Evolutionary conservation across 139 green algal genomes (phyloP).

Genomic region (Volvox africanus): DNA sequence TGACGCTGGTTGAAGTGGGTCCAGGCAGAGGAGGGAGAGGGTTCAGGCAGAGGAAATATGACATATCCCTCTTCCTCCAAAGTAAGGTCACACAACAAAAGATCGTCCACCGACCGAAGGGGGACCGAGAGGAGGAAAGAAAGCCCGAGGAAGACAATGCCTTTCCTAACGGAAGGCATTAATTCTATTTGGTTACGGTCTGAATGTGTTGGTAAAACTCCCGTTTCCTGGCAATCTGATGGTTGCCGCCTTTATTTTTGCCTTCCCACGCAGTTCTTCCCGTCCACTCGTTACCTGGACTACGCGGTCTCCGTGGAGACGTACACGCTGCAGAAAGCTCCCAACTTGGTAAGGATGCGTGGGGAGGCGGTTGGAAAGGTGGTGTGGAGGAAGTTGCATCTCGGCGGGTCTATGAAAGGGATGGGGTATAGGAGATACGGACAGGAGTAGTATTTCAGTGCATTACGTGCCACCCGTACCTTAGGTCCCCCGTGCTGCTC

Average conservation of each 20-base stretch:
- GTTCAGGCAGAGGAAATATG: no score
- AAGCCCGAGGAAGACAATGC: neutral
- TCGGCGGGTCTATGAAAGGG: no score
- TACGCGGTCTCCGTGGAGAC: slow-evolving; percentile 91
- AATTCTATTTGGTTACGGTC: neutral
- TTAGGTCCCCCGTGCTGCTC: no score
- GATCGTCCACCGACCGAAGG: no score
- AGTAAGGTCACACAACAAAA: no score
- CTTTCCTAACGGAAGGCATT: no score
- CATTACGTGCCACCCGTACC: no score
- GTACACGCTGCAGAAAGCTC: slow-evolving; percentile 93
- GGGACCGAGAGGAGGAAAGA: neutral
- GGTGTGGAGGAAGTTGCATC: neutral
- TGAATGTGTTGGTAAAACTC: neutral
- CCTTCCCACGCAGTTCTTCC: slow-evolving; percentile 81
- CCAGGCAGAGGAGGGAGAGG: no score
- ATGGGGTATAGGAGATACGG: no score
- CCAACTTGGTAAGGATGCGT: slow-evolving; percentile 80
- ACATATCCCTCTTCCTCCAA: no score
- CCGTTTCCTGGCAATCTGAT: neutral
- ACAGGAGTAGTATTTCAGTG: no score
- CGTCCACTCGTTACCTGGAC: slow-evolving; percentile 89
- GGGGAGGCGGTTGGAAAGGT: neutral
- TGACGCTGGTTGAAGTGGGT: neutral
- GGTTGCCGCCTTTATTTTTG: neutral